phyloP scores from a whole-genome alignment of 202 grass and related monocot species.

The Eragrostis tef region DNA sequence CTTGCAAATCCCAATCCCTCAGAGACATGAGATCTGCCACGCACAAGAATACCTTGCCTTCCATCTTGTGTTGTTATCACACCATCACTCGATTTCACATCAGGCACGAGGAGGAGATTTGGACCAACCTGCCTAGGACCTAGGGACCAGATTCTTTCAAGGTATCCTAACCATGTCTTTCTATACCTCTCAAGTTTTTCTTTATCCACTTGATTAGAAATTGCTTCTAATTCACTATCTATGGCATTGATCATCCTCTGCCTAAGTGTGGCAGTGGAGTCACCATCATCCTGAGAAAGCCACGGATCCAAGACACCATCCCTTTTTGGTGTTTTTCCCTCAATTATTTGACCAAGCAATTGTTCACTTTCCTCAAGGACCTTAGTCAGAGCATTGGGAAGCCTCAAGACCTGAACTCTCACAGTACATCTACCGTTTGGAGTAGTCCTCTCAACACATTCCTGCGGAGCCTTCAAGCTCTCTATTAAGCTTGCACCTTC shows the following conservation, averaged over 20 bases:
- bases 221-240: slow-evolving; percentile 74
- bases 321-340: slow-evolving; percentile 67
- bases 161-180: slow-evolving; percentile 66
- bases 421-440: slow-evolving; percentile 81
- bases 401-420: slow-evolving; percentile 76
- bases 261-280: slow-evolving; percentile 61
- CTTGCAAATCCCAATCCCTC: slow-evolving; percentile 70
- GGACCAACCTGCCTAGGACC: slow-evolving; percentile 87
- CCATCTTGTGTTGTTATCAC: slow-evolving; percentile 43
- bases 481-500: slow-evolving; percentile 61
- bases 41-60: slow-evolving; percentile 61
- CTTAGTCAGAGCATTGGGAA: slow-evolving; percentile 71
- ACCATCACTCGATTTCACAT: slow-evolving; percentile 53
- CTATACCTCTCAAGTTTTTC: slow-evolving; percentile 70
- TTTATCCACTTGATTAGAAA: slow-evolving; percentile 66
- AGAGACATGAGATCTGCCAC: slow-evolving; percentile 74
- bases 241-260: slow-evolving; percentile 70
- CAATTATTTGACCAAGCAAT: slow-evolving; percentile 76
- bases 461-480: slow-evolving; percentile 47
- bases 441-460: slow-evolving; percentile 74
- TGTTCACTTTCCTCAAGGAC: slow-evolving; percentile 80
- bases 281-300: slow-evolving; percentile 62
- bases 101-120: slow-evolving; percentile 75
- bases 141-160: slow-evolving; percentile 78
- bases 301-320: slow-evolving; percentile 45